These are phyloP conservation scores for Aspergillus calidoustus DNA, from an alignment of 2,329 filamentous ascomycete species.

Conservation along the genomic window DNA sequence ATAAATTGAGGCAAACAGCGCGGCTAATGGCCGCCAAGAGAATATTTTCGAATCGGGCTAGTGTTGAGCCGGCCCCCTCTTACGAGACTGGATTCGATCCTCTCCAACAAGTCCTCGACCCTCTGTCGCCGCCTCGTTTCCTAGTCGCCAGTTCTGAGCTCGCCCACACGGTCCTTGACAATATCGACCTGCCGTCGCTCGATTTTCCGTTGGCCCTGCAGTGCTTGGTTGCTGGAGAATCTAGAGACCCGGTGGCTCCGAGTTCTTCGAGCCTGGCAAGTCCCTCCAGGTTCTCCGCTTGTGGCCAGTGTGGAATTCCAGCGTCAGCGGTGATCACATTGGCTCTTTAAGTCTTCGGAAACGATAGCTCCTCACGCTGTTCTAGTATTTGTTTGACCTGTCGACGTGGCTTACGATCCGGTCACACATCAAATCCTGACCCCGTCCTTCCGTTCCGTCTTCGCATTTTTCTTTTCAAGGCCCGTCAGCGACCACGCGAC, in stretches of 20 bases:
- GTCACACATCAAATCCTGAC: constrained; percentile 23
- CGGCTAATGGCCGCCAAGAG: constrained; percentile 28
- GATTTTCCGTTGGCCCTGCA: constrained; percentile 24
- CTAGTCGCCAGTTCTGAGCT: constrained; percentile 16
- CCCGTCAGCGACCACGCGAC: constrained; percentile 49
- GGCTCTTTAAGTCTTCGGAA: neutral
- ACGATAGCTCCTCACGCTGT: neutral
- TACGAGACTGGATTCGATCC: constrained; percentile 33
- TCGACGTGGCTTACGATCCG: constrained; percentile 19
- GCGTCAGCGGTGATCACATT: constrained; percentile 12
- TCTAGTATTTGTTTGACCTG: constrained; percentile 4
- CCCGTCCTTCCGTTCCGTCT: constrained; percentile 26
- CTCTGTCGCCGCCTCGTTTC: constrained; percentile 18
- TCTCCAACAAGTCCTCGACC: constrained; percentile 34
- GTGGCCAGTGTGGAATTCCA: constrained; percentile 20
- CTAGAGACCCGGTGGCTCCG: constrained; percentile 31
- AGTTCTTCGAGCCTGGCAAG: constrained; percentile 35
- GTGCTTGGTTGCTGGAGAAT: constrained; percentile 32
- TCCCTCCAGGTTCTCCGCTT: constrained; percentile 32
- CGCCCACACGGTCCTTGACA: constrained; percentile 2
- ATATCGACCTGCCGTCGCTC: constrained; percentile 6
- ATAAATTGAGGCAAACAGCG: neutral
- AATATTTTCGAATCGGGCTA: constrained; percentile 29
- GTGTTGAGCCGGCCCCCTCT: constrained; percentile 33
- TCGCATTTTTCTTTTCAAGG: constrained; percentile 42